phyloP scores from a whole-genome alignment of 1,284 basidiomycete genomes.

The Ustilago curta region DNA sequence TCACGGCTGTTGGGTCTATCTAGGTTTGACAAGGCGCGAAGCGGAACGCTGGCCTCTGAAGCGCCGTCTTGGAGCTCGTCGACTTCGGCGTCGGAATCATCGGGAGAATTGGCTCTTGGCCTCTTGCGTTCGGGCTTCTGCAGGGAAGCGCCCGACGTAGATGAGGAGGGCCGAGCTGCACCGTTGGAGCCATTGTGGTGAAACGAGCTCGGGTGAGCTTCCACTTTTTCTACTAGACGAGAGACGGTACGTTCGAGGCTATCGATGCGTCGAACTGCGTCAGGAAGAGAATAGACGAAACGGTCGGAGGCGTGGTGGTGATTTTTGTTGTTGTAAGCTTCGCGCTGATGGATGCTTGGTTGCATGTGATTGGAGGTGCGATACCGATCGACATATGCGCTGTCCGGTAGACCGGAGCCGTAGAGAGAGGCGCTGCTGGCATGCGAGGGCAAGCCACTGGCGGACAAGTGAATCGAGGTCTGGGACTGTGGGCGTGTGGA shows the following conservation, averaged over 20 bases:
- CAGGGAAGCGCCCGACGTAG: constrained; percentile 22
- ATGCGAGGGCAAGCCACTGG: constrained; percentile 29
- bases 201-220: constrained; percentile 9
- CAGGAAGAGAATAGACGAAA: constrained; percentile 36
- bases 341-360: constrained; percentile 1
- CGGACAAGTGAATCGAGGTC: constrained; percentile 18
- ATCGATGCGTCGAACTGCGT: constrained; percentile 42
- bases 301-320: constrained; percentile 26
- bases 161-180: constrained; percentile 15
- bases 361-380: constrained; percentile 10
- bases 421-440: constrained; percentile 4
- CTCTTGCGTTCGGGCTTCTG: constrained; percentile 38
- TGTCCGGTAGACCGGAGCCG: constrained; percentile 10
- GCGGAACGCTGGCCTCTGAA: constrained; percentile 40
- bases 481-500: constrained; percentile 33
- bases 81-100: constrained; percentile 45
- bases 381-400: constrained; percentile 4
- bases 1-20: constrained; percentile 21
- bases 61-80: constrained; percentile 47
- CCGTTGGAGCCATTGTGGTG: constrained; percentile 5
- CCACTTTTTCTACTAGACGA: constrained; percentile 28
- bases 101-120: constrained; percentile 23
- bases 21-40: constrained; percentile 21
- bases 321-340: constrained; percentile 1
- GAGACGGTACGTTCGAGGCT: constrained; percentile 37